A percentile compares a stretch with the other conserved stretches of the same genome.
Conservation (phyloP, 306 rosid species). For the Prunus dulcis region DNA sequence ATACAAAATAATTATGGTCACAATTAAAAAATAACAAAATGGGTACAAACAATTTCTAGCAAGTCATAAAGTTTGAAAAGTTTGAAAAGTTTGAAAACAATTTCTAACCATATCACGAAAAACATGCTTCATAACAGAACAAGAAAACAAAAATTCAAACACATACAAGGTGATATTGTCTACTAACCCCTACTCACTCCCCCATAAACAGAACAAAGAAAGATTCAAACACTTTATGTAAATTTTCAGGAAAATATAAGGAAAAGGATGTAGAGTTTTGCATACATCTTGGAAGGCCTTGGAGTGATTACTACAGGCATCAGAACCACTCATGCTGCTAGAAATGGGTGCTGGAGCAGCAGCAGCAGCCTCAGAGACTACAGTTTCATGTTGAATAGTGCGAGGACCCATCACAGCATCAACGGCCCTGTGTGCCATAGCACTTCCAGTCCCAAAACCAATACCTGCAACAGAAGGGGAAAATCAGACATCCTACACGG, state of each 20-base stretch:
- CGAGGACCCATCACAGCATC: constrained; percentile 89
- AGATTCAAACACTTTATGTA: too few relatives aligned
- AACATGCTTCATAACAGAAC: not conserved
- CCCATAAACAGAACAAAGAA: not conserved
- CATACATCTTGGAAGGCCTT: constrained; percentile 91
- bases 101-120: not conserved
- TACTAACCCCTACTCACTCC: not conserved
- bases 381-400: constrained; percentile 66
- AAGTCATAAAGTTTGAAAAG: not conserved
- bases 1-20: not conserved
- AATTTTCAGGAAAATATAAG: not conserved
- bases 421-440: constrained; percentile 87
- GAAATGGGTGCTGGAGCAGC: constrained; percentile 54
- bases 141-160: not conserved
- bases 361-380: constrained; percentile 49
- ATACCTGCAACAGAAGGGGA: constrained; percentile 36
- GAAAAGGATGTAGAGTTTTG: not conserved
- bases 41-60: not conserved
- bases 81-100: not conserved
- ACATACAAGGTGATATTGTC: not conserved
- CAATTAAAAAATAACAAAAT: not conserved
- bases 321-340: constrained; percentile 45
- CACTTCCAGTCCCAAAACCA: constrained; percentile 92
- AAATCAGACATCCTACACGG: not conserved
- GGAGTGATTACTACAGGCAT: constrained; percentile 56